Conservation (phyloP, 2,329 filamentous ascomycete genomes). For the Scedosporium dehoogii region DNA sequence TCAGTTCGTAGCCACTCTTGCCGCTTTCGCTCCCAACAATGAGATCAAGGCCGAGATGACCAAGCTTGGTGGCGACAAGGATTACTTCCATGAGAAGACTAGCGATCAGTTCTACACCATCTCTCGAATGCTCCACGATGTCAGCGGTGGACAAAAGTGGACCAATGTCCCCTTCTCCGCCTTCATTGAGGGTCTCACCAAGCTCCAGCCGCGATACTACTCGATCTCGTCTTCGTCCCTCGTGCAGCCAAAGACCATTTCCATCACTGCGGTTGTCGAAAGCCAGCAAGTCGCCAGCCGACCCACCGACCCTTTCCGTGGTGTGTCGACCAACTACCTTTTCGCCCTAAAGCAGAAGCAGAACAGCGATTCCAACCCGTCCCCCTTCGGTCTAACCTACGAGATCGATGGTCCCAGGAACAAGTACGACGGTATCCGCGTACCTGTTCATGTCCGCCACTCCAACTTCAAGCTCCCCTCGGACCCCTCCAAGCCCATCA, state of each 20-base stretch:
- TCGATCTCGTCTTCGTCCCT: conserved; percentile 96
- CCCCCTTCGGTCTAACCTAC: conserved; percentile 78
- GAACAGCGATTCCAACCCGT: conserved; percentile 72
- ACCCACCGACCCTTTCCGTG: conserved; percentile 63
- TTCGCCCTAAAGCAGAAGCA: conserved; percentile 94
- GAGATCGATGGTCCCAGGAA: conserved; percentile 81
- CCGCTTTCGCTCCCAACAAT: conserved; percentile 82
- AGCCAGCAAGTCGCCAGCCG: conserved; percentile 68
- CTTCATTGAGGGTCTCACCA: conserved; percentile 85
- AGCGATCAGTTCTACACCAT: conserved; percentile 79
- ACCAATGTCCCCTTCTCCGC: conserved; percentile 82
- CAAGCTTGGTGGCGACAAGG: conserved; percentile 84
- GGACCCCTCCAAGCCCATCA: conserved; percentile 84
- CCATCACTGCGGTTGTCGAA: conserved; percentile 91
- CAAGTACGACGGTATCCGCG: conserved; percentile 92
- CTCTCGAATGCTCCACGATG: conserved; percentile 66
- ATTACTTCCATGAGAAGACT: conserved; percentile 86
- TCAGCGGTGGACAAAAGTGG: conserved; percentile 69
- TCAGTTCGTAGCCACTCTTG: conserved; percentile 81
- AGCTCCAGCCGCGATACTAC: conserved; percentile 96
- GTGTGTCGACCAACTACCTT: conserved; percentile 95
- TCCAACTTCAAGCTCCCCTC: conserved; percentile 99
- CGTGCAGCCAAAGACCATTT: conserved; percentile 89
- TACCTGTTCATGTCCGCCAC: conserved; percentile 91
- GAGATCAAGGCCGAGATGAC: conserved; percentile 77